Evolutionary conservation across 164 flowering plant genomes (phyloP), one percentile per base, ranked within the genome.

Genomic region (Amborella trichopoda): DNA sequence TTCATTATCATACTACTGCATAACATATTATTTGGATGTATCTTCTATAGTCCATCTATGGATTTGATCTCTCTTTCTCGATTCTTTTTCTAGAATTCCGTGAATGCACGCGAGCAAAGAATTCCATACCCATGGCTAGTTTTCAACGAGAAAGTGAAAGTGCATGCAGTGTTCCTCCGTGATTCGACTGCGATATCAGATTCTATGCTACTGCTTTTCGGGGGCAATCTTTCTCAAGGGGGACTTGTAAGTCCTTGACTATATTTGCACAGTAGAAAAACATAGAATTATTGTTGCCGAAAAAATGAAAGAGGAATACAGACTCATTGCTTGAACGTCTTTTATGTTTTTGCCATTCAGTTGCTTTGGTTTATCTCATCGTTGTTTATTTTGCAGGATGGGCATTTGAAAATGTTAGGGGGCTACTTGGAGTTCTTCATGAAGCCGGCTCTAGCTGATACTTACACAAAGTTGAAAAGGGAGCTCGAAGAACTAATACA

Each of bases 181-280:
- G 98, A 91, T 72, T 81, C 98, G 40, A 87, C 98, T 16, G 94
- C 79, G 43, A 64, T 91, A n/a, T 80, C 93, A 56, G 96, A 91
- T 67, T 84, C 96, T 10, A 67, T 73, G 55, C 65, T 87, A 42
- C 81, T 91, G n/a, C 72, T 91, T 19, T 91, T 91, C 71, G 99
- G 99, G 24, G 99, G 99, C 23, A 56, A 55, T 55, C 58, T 91
- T 38, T 65, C 70, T 9, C 69, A 46, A 60, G 96, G 96, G 6
- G 78, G 69, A 24, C 28, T 26, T 33, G 96, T 86, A 51, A 77
- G 78, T 61, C 56, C 21, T 54, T 51, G 20, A 26, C 16, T 32
- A 34, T 26, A 17, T 34, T 18, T 14, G 14, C 37, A 20, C 37
- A 16, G n/a, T 21, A 8, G 41, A 14, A 30, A 30, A 30, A n/a